Evolutionary conservation across 2,329 filamentous ascomycete genomes (phyloP).

Genomic region (Scopulariopsis brevicaulis): DNA sequence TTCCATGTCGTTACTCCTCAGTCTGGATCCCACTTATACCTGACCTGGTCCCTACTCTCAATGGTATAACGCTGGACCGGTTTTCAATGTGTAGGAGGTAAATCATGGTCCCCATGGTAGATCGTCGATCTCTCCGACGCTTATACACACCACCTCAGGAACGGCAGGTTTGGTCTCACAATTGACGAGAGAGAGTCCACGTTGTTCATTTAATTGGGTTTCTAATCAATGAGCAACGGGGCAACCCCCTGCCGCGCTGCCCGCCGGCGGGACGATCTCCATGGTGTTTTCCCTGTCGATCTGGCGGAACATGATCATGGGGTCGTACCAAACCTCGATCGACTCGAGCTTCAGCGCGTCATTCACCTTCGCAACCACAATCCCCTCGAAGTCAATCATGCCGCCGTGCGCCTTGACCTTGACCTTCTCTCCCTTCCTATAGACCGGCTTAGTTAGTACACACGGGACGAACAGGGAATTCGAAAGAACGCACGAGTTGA

Average conservation of each 20-base stretch:
- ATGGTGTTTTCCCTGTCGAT: conserved; percentile 21
- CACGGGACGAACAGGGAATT: not conserved
- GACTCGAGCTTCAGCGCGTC: conserved; percentile 44
- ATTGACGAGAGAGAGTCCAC: too few relatives aligned
- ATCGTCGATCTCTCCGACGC: too few relatives aligned
- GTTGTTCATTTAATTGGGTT: too few relatives aligned
- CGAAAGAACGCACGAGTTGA: conserved; percentile 42
- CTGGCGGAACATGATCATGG: conserved; percentile 55
- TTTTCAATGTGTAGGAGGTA: too few relatives aligned
- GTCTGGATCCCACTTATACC: too few relatives aligned
- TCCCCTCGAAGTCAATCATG: conserved; percentile 50
- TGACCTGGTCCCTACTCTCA: too few relatives aligned
- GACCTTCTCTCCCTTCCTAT: conserved; percentile 50
- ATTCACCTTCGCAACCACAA: conserved; percentile 51
- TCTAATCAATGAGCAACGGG: not conserved
- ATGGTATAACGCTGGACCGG: too few relatives aligned
- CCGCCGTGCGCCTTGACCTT: conserved; percentile 49
- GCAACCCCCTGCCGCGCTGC: not conserved
- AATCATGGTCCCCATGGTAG: too few relatives aligned
- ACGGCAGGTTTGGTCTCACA: too few relatives aligned
- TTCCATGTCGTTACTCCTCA: too few relatives aligned
- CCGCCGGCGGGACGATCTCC: not conserved
- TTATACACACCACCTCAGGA: too few relatives aligned
- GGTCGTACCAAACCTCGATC: conserved; percentile 55
- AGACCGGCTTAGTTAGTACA: not conserved